Evolutionary conservation across 495 filamentous ascomycete species (phyloP).

Genomic region (Aspergillus incahuasiensis): DNA sequence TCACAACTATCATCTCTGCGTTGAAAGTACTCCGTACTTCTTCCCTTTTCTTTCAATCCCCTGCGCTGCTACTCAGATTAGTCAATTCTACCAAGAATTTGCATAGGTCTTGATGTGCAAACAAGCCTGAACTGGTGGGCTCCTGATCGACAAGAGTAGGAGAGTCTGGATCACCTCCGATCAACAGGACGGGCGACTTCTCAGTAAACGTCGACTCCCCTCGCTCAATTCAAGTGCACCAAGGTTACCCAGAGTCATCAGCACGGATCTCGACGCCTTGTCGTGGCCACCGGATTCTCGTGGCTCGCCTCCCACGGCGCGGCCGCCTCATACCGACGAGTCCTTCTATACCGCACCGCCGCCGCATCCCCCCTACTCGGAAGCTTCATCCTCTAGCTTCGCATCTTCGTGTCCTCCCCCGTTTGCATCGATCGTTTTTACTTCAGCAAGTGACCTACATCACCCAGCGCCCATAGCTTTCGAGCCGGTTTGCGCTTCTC

Average conservation of each 20-base stretch:
- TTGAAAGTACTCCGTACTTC: not conserved
- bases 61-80: not conserved
- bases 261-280: slow-evolving; percentile 51
- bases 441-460: slow-evolving; percentile 37
- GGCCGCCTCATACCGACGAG: slow-evolving; percentile 46
- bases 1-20: slow-evolving; percentile 3
- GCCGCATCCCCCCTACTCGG: slow-evolving; percentile 55
- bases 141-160: slow-evolving; percentile 30
- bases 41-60: slow-evolving; percentile 6
- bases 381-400: slow-evolving; percentile 59
- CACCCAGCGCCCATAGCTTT: slow-evolving; percentile 49
- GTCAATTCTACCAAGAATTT: not conserved
- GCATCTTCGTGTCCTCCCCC: slow-evolving; percentile 54
- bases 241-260: not conserved
- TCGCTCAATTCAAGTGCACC: not conserved
- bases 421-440: slow-evolving; percentile 60
- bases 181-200: slow-evolving; percentile 16
- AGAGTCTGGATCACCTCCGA: slow-evolving; percentile 26
- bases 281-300: slow-evolving; percentile 58
- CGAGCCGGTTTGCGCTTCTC: slow-evolving; percentile 52
- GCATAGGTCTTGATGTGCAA: slow-evolving; percentile 7
- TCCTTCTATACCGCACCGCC: slow-evolving; percentile 55
- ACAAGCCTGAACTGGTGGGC: slow-evolving; percentile 9
- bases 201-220: not conserved
- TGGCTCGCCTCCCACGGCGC: slow-evolving; percentile 62